Evolutionary conservation across 192 early-diverging fungal species (phyloP), one percentile per base, ranked within the genome.

Genomic region (Chytriomyces sp.): DNA sequence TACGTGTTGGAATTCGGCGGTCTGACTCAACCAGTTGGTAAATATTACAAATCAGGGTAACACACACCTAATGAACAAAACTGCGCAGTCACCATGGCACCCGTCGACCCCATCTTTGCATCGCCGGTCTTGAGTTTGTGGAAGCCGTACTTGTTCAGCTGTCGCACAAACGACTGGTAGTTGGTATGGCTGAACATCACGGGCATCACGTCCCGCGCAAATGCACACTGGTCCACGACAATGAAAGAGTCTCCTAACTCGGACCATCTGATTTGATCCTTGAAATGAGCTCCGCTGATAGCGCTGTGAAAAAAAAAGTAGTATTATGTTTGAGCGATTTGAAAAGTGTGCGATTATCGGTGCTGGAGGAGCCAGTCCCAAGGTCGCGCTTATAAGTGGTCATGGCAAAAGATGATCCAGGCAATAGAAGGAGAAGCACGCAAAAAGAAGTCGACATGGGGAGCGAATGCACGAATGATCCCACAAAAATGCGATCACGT

Each of bases 131-230:
- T 35, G 35, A 35, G 35, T 35, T 93, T 94, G 82, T 91, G 90
- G 77, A 94, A 94, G 68, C 89, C 92, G 69, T 92, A 93, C 75
- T 91, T 92, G 83, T 93, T 93, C n/a, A 92, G 86, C 69, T 93
- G 92, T 8, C 92, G 75, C 16, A 76, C 75, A 45, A 76, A 67
- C 23, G 13, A 62, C 24, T 61, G 47, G 26, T 69, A 65, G 24
- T 67, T 61, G 63, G 10, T 50, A 50, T 53, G 69, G 28, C 66
- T 16, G 28, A 18, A 45, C 9, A 50, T 47, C 60, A 69, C 26
- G 11, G 82, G 82, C 28, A 83, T 72, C 6, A 83, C 76, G 20
- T 20, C 13, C 16, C 66, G 28, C 13, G 82, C 64, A 53, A 83
- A 77, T 24, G 77, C 80, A 48, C 28, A 64, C n/a, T n/a, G 7